Evolutionary conservation across 495 filamentous ascomycete species (phyloP), one percentile per base, ranked within the genome.

Genomic region (Aspergillus sclerotiicarbonarius): DNA sequence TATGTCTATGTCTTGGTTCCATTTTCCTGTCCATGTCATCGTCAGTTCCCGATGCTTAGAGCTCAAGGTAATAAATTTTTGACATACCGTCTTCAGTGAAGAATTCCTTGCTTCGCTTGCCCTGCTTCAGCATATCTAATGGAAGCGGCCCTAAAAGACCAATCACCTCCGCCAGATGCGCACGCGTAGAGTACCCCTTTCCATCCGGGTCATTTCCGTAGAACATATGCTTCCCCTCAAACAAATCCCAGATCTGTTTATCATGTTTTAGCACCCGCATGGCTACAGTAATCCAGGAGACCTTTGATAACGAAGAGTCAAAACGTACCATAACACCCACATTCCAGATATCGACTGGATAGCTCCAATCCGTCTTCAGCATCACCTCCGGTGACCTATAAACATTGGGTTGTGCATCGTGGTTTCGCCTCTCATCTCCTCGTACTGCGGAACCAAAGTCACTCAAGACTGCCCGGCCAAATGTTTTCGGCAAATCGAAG

Each of bases 391-490:
- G 79, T 7, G 74, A 67, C 30, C 77, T 57, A 53, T 81, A 82
- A 10, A 74, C 21, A 47, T 77, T 62, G 0, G 80, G 71, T 58
- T 76, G 67, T 58, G 67, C 62, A 65, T 71, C 54, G 45, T 71
- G 59, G 57, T 68, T 65, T 20, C 62, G 45, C 37, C 33, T 62
- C 32, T 69, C 56, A 47, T 74, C 65, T 51, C 70, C 72, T 31
- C 85, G 88, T 67, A 90, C 84, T 4, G 90, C 90, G 13, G 91
- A 79, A 46, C 90, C 91, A 71, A 96, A 94, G 76, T 94, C 91
- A 78, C 93, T 91, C 58, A 71, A 52, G 4, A 71, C 48, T 39
- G 65, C 70, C 19, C 51, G 45, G 43, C 61, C 65, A 61, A 67
- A 62, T 39, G 59, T 30, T 37, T 61, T 63, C 32, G 64, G 70